A percentile compares a stretch with the other conserved stretches of the same genome.
Evolutionary conservation across 2,329 filamentous ascomycete species (phyloP).

Genomic region (Tolypocladium tundrense): DNA sequence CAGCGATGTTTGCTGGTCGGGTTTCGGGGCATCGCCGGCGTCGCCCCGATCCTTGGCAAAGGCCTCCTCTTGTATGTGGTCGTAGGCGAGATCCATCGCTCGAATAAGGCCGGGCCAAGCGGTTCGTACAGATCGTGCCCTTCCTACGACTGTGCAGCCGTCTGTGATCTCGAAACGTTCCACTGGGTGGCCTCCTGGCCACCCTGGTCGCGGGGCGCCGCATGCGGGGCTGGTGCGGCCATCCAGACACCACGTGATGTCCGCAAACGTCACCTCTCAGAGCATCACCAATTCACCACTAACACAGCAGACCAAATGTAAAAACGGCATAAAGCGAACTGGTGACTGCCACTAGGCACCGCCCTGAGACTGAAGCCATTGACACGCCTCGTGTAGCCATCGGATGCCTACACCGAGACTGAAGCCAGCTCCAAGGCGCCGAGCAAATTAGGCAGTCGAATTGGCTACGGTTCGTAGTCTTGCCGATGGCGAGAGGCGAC

Average conservation of each 20-base stretch:
- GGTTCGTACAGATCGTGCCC: neutral
- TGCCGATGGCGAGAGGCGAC: neutral
- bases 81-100: conserved; percentile 90
- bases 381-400: neutral
- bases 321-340: neutral
- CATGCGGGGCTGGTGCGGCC: neutral
- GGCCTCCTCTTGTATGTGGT: conserved; percentile 84
- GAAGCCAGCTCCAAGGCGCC: no score
- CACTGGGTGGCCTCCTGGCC: neutral
- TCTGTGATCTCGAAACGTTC: neutral
- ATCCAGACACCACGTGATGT: neutral
- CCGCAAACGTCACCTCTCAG: neutral
- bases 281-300: no score
- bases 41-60: conserved; percentile 49
- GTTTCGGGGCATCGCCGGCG: conserved; percentile 28
- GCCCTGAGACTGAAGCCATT: no score
- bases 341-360: no score
- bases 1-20: conserved; percentile 45
- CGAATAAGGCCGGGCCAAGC: neutral
- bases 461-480: neutral
- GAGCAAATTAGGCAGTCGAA: no score
- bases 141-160: neutral
- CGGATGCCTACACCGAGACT: neutral
- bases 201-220: neutral
- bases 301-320: neutral